Conservation (phyloP, 371 early-diverging fungal species). For the Mortierella sp. region DNA sequence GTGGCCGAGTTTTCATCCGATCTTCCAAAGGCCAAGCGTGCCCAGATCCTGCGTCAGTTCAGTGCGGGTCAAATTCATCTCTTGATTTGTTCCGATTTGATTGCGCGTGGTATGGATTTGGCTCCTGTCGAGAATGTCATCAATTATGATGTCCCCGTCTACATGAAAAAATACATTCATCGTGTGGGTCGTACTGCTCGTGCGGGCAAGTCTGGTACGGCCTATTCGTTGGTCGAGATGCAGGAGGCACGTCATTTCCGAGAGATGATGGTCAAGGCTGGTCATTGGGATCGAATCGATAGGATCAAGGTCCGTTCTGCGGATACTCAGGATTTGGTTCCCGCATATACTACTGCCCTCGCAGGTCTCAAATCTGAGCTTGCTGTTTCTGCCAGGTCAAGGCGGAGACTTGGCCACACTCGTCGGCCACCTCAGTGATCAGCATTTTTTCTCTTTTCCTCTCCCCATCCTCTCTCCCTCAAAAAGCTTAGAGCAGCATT, state of each 20-base stretch:
- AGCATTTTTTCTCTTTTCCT: not conserved
- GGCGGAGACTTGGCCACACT: not conserved
- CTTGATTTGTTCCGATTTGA: slow-evolving; percentile 94
- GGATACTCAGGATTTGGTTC: slow-evolving; percentile 41
- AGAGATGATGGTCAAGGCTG: slow-evolving; percentile 77
- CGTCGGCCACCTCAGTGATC: not conserved
- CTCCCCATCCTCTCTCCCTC: not conserved
- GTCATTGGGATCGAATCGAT: slow-evolving; percentile 68
- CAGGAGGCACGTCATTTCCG: slow-evolving; percentile 86
- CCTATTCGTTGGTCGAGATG: slow-evolving; percentile 88
- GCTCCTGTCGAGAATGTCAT: slow-evolving; percentile 86
- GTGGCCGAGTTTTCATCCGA: slow-evolving; percentile 91
- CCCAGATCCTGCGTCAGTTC: slow-evolving; percentile 75
- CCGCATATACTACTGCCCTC: slow-evolving; percentile 22
- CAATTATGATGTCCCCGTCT: slow-evolving; percentile 94
- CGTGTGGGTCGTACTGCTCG: slow-evolving; percentile 99
- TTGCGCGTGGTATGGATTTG: slow-evolving; percentile 97
- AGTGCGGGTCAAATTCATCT: slow-evolving; percentile 72
- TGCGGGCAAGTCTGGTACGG: slow-evolving; percentile 91
- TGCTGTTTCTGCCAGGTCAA: not conserved
- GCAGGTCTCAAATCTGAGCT: slow-evolving; percentile 30
- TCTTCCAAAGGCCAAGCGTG: slow-evolving; percentile 71
- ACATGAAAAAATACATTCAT: slow-evolving; percentile 94
- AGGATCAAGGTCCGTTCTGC: slow-evolving; percentile 55
- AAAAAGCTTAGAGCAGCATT: too few species aligned